phyloP scores from a whole-genome alignment of 352 stramenopile species.

The Globisporangium recalcitrans region DNA sequence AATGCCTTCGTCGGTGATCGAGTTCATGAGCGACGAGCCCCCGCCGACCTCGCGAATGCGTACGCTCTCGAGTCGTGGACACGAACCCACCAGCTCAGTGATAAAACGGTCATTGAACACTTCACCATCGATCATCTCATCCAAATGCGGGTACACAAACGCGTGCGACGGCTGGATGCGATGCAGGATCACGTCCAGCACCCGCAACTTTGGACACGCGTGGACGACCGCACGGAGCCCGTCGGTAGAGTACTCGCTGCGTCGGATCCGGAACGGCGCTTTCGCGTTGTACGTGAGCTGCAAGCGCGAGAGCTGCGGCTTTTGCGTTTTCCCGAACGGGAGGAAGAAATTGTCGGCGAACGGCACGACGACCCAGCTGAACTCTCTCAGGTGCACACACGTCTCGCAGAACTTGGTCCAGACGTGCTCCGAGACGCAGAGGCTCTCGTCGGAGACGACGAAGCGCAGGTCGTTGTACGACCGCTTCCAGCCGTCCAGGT shows the following conservation, averaged over 20 bases:
- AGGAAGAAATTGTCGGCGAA: conserved; percentile 67
- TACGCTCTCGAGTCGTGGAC: conserved; percentile 23
- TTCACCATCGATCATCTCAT: conserved; percentile 51
- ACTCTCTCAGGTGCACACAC: conserved; percentile 40
- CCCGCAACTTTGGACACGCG: conserved; percentile 25
- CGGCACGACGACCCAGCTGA: conserved; percentile 65
- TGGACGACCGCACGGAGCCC: conserved; percentile 31
- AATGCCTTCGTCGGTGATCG: conserved; percentile 34
- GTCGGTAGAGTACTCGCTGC: conserved; percentile 43
- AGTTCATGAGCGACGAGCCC: conserved; percentile 19
- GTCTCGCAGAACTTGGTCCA: conserved; percentile 42
- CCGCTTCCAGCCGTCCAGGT: conserved; percentile 60
- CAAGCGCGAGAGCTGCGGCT: conserved; percentile 32
- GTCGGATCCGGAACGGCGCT: conserved; percentile 39
- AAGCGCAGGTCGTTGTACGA: conserved; percentile 41
- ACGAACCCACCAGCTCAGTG: conserved; percentile 19
- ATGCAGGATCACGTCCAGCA: conserved; percentile 45
- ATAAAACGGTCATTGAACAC: conserved; percentile 49
- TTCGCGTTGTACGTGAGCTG: conserved; percentile 51
- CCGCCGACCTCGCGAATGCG: conserved; percentile 32
- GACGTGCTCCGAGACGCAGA: conserved; percentile 25
- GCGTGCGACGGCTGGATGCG: conserved; percentile 38
- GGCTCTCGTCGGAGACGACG: conserved; percentile 33
- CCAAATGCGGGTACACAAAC: conserved; percentile 47
- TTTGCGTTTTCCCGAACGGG: conserved; percentile 34